These are phyloP conservation scores for Lentinula sp. DNA, from an alignment of 768 basidiomycete species.

Conservation along the genomic window DNA sequence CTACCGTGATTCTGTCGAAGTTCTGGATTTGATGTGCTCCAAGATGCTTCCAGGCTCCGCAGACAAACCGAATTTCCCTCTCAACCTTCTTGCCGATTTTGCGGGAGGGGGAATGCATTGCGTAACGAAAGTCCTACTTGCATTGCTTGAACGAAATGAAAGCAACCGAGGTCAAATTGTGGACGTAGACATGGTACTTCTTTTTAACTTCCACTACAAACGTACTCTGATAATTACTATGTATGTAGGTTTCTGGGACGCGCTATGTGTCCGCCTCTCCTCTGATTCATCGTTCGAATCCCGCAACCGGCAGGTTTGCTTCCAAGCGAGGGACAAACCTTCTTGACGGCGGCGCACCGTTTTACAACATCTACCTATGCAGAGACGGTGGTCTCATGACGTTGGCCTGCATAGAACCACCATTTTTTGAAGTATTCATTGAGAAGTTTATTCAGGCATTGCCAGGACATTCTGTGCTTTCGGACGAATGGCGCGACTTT, in stretches of 20 bases:
- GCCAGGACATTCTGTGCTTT: slow-evolving; percentile 33
- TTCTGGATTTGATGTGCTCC: neutral
- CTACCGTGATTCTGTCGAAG: neutral
- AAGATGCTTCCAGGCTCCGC: slow-evolving; percentile 64
- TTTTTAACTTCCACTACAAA: neutral
- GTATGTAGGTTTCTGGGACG: slow-evolving; percentile 80
- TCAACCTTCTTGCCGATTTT: slow-evolving; percentile 78
- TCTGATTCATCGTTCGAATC: slow-evolving; percentile 37
- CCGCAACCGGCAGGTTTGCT: slow-evolving; percentile 21
- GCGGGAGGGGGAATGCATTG: slow-evolving; percentile 62
- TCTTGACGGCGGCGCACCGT: slow-evolving; percentile 76
- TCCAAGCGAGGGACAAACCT: slow-evolving; percentile 48
- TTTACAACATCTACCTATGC: slow-evolving; percentile 70
- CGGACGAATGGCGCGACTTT: slow-evolving; percentile 51
- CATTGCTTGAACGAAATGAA: slow-evolving; percentile 58
- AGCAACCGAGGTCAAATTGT: slow-evolving; percentile 73
- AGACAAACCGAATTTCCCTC: slow-evolving; percentile 63
- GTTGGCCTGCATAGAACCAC: slow-evolving; percentile 69
- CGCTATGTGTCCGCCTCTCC: slow-evolving; percentile 75
- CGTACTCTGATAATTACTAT: neutral
- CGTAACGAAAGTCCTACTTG: slow-evolving; percentile 67
- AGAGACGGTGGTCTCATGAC: slow-evolving; percentile 71
- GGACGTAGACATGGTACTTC: slow-evolving; percentile 64
- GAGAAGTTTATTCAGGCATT: slow-evolving; percentile 45
- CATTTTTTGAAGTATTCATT: slow-evolving; percentile 63